Conservation (phyloP, 805 yeast genomes). For the Candida stauntonica region DNA sequence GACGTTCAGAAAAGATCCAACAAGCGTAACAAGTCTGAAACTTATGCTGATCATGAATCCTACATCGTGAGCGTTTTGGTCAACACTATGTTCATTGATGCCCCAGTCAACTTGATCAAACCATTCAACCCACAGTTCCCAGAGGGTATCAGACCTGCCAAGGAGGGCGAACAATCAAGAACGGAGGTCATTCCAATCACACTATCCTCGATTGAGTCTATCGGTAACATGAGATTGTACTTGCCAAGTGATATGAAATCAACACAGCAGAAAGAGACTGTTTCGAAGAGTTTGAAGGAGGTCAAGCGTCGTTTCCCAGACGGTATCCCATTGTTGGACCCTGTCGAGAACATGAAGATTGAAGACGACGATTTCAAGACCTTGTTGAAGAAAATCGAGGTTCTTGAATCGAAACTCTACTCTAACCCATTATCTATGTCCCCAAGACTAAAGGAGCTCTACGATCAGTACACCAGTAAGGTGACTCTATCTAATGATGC, state of each 20-base stretch:
- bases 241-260: slow-evolving; percentile 74
- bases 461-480: slow-evolving; percentile 61
- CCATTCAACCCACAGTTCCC: slow-evolving; percentile 76
- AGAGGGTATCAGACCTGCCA: slow-evolving; percentile 84
- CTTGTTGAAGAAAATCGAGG: slow-evolving; percentile 73
- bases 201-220: slow-evolving; percentile 63
- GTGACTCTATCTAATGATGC: slow-evolving; percentile 57
- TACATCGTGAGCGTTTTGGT: slow-evolving; percentile 85
- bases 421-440: slow-evolving; percentile 66
- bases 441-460: slow-evolving; percentile 56
- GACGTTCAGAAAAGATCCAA: slow-evolving; percentile 66
- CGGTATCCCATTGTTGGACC: slow-evolving; percentile 89
- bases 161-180: slow-evolving; percentile 62
- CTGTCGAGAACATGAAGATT: slow-evolving; percentile 89
- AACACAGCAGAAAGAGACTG: slow-evolving; percentile 53
- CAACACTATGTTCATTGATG: slow-evolving; percentile 68
- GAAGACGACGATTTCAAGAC: slow-evolving; percentile 72
- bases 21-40: slow-evolving; percentile 53
- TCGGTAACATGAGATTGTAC: slow-evolving; percentile 77
- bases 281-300: slow-evolving; percentile 71
- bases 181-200: slow-evolving; percentile 84
- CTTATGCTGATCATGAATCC: slow-evolving; percentile 79
- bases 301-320: slow-evolving; percentile 81
- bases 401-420: slow-evolving; percentile 68
- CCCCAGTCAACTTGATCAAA: slow-evolving; percentile 80